These are phyloP conservation scores for Cytospora chrysosperma DNA, from an alignment of 2,329 filamentous ascomycete genomes.

Conservation along the genomic window DNA sequence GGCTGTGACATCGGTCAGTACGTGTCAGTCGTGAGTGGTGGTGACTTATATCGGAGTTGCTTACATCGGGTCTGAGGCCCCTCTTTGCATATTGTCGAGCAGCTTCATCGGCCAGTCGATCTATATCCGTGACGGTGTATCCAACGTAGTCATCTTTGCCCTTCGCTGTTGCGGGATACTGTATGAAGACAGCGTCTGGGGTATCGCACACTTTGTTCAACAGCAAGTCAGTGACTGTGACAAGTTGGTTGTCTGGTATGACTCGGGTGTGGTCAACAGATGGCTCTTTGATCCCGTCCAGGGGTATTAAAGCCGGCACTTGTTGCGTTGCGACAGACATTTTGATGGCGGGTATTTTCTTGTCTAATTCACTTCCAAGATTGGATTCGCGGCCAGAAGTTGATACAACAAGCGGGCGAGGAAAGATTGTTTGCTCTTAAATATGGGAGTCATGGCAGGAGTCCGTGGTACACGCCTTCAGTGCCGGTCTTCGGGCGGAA, in stretches of 20 bases:
- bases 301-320: neutral
- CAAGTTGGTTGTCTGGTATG: neutral
- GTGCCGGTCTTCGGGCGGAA: neutral
- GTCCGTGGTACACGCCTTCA: neutral
- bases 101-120: slow-evolving; percentile 19
- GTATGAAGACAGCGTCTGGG: slow-evolving; percentile 17
- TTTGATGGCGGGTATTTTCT: neutral
- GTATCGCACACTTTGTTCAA: slow-evolving; percentile 20
- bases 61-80: slow-evolving; percentile 18
- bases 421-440: too few relatives aligned
- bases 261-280: neutral
- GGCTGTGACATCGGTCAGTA: neutral
- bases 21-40: neutral
- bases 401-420: neutral
- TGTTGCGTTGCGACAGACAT: slow-evolving; percentile 15
- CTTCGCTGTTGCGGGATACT: slow-evolving; percentile 18
- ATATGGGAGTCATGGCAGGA: neutral
- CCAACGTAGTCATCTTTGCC: slow-evolving; percentile 21
- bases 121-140: slow-evolving; percentile 17
- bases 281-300: neutral
- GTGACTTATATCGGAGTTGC: neutral
- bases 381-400: too few relatives aligned
- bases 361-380: too few relatives aligned
- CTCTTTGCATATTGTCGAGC: slow-evolving; percentile 17
- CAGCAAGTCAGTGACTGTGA: slow-evolving; percentile 20